phyloP scores from a whole-genome alignment of 164 flowering plant genomes.

The Santalum album region DNA sequence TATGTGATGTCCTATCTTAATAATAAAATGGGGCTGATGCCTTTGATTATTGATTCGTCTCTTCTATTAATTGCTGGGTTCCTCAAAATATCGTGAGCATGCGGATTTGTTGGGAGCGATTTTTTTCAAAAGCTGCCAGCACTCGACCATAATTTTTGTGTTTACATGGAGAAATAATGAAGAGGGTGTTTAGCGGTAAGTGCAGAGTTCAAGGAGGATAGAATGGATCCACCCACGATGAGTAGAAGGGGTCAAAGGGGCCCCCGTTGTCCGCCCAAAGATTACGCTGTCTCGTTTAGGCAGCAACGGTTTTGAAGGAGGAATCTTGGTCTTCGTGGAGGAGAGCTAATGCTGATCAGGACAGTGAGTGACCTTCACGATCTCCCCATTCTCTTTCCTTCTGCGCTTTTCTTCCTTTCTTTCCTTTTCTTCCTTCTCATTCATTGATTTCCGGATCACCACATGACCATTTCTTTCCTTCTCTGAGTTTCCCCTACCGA shows the following conservation, averaged over 20 bases:
- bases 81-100: too few relatives aligned
- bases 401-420: constrained; percentile 6
- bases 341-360: constrained; percentile 7
- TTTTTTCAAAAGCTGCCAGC: too few relatives aligned
- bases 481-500: constrained; percentile 12
- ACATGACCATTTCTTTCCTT: constrained; percentile 31
- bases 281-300: constrained; percentile 11
- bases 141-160: too few relatives aligned
- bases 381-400: constrained; percentile 7
- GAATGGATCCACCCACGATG: too few relatives aligned
- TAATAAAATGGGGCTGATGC: too few relatives aligned
- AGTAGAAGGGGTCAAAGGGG: constrained; percentile 23
- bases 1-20: too few relatives aligned
- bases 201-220: too few relatives aligned
- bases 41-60: too few relatives aligned
- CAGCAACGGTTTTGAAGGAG: constrained; percentile 2
- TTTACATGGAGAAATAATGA: too few relatives aligned
- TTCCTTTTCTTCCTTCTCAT: neutral
- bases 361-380: constrained; percentile 38
- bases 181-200: too few relatives aligned
- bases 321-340: constrained; percentile 25
- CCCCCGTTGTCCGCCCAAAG: constrained; percentile 21
- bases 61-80: too few relatives aligned
- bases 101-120: too few relatives aligned
- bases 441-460: constrained; percentile 29